A percentile compares a stretch with the other conserved stretches of the same genome.
Conservation (phyloP, 139 green algal species). For the Picochlorum sp. region DNA sequence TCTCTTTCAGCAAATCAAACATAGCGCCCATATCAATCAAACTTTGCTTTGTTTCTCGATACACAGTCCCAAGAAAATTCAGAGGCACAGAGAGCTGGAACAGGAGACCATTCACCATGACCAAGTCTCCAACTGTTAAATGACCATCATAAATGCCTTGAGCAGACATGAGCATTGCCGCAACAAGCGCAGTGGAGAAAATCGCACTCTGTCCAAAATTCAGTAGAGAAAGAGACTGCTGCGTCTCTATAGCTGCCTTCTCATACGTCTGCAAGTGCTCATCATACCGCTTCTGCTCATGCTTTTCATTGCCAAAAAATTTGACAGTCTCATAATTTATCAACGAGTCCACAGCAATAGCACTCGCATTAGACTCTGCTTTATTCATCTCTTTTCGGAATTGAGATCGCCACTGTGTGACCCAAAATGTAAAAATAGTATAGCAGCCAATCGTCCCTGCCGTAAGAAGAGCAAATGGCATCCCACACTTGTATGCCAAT, state of each 20-base stretch:
- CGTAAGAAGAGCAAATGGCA: slow-evolving; percentile 75
- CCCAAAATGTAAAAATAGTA: slow-evolving; percentile 76
- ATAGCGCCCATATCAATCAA: slow-evolving; percentile 95
- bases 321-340: slow-evolving; percentile 98
- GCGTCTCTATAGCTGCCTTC: slow-evolving; percentile 65
- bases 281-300: slow-evolving; percentile 76
- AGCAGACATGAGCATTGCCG: slow-evolving; percentile 68
- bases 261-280: slow-evolving; percentile 65
- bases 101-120: slow-evolving; percentile 97
- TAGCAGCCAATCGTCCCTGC: slow-evolving; percentile 76
- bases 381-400: slow-evolving; percentile 86
- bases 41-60: slow-evolving; percentile 89
- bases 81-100: slow-evolving; percentile 85
- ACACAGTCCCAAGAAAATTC: slow-evolving; percentile 97
- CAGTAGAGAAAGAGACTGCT: slow-evolving; percentile 71
- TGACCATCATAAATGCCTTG: slow-evolving; percentile 48
- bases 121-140: slow-evolving; percentile 82
- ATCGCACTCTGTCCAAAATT: slow-evolving; percentile 93
- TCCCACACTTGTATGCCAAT: slow-evolving; percentile 82
- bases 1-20: slow-evolving; percentile 73
- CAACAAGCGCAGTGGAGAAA: slow-evolving; percentile 63
- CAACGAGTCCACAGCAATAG: slow-evolving; percentile 74
- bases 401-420: slow-evolving; percentile 80
- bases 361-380: slow-evolving; percentile 57
- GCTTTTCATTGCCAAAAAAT: slow-evolving; percentile 84